Evolutionary conservation across 1,284 basidiomycete species (phyloP).

Genomic region (Trametes versicolor): DNA sequence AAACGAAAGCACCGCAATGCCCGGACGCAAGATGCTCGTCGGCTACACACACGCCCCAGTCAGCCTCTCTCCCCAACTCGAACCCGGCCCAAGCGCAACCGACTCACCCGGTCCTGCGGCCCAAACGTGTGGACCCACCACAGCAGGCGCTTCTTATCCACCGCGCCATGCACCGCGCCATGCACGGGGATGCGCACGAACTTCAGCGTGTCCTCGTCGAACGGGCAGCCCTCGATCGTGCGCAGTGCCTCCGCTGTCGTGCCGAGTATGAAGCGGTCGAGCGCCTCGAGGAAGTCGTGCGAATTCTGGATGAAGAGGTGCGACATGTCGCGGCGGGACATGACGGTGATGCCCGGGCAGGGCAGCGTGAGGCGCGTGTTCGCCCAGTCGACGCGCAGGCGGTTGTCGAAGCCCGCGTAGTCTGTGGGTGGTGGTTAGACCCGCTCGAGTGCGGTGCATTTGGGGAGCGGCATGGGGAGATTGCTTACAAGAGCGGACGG

Average conservation of each 20-base stretch:
- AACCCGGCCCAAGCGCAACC: not conserved
- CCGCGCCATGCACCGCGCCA: slow-evolving; percentile 10
- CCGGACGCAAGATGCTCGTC: slow-evolving; percentile 12
- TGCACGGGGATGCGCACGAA: slow-evolving; percentile 11
- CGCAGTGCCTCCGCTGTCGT: slow-evolving; percentile 26
- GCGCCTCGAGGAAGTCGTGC: slow-evolving; percentile 18
- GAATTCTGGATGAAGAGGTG: slow-evolving; percentile 9
- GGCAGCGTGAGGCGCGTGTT: slow-evolving; percentile 23
- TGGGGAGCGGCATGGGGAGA: not conserved
- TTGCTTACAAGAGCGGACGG: slow-evolving; percentile 10
- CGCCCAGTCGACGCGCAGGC: slow-evolving; percentile 18
- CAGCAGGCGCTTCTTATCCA: slow-evolving; percentile 6
- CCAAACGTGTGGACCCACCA: slow-evolving; percentile 22
- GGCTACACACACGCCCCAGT: not conserved
- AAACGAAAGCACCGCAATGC: slow-evolving; percentile 24
- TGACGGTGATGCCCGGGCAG: slow-evolving; percentile 14
- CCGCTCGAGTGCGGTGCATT: not conserved
- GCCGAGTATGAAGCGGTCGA: slow-evolving; percentile 23
- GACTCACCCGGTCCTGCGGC: slow-evolving; percentile 12
- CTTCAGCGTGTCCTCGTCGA: slow-evolving; percentile 24
- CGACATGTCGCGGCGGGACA: not conserved
- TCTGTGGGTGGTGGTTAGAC: not conserved
- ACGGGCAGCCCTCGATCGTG: slow-evolving; percentile 23
- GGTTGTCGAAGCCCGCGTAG: slow-evolving; percentile 12
- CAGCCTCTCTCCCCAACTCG: not conserved